Percentiles rank a stretch among this genome's conserved stretches.
Evolutionary conservation across 2,329 filamentous ascomycete species (phyloP).

Genomic region (Colletotrichum noveboracense): DNA sequence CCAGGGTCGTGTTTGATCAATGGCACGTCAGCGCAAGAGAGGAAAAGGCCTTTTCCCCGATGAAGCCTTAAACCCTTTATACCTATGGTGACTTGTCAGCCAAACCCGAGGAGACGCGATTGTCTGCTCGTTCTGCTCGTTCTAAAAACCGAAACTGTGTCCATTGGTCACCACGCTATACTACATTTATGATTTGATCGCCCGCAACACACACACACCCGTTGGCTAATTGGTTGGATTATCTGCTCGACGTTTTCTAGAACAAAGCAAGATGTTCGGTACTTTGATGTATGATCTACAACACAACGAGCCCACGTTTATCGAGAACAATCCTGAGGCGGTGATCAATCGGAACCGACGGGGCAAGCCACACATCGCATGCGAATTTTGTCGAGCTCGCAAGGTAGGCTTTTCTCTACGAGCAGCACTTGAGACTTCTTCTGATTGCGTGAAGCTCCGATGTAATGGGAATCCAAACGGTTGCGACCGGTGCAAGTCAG

Average conservation of each 20-base stretch:
- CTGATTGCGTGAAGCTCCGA: neutral
- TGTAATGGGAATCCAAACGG: neutral
- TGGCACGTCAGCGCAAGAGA: neutral
- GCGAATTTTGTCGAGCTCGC: neutral
- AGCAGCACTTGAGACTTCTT: neutral
- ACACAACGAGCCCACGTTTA: neutral
- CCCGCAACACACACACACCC: neutral
- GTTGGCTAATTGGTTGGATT: neutral
- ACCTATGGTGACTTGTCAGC: neutral
- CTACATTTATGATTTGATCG: neutral
- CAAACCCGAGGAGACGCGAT: neutral
- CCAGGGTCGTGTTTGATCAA: neutral
- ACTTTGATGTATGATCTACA: conserved; percentile 7
- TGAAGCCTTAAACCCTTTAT: neutral
- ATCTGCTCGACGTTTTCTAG: neutral
- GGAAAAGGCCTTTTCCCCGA: neutral
- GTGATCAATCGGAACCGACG: neutral
- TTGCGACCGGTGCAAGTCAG: neutral
- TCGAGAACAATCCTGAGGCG: neutral
- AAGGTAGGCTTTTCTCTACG: neutral
- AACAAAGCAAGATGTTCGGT: conserved; percentile 1
- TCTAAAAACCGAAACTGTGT: neutral
- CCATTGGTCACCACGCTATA: neutral
- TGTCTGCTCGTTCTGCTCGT: neutral
- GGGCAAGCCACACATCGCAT: neutral